A percentile compares a stretch with the other conserved stretches of the same genome.
phyloP scores from a whole-genome alignment of 1,139 yeast genomes.

The Blastobotrys capitulatus region DNA sequence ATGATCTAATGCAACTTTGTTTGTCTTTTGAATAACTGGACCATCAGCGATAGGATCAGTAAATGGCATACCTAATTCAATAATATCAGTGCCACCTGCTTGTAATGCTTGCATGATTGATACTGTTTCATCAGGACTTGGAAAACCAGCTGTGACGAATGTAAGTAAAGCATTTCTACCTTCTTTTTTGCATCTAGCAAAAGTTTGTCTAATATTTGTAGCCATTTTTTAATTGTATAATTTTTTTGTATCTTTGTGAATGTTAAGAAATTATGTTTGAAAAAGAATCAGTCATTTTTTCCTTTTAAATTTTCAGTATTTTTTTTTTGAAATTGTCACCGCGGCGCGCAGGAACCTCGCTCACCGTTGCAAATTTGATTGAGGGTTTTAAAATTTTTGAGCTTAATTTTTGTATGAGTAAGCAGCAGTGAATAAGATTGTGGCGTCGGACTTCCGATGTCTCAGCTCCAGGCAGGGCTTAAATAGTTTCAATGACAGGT shows the following conservation, averaged over 20 bases:
- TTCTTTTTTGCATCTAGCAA: conserved; percentile 13
- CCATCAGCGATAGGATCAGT: conserved; percentile 99
- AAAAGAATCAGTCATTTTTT: too few species aligned
- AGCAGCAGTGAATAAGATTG: too few species aligned
- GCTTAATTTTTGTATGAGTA: too few species aligned
- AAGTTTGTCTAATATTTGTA: conserved; percentile 13
- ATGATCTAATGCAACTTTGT: conserved; percentile 63
- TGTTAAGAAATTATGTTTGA: neutral
- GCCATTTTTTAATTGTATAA: conserved; percentile 3
- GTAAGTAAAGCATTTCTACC: conserved; percentile 81
- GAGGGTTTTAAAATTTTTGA: too few species aligned
- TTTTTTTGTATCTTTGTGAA: neutral
- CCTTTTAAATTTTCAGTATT: too few species aligned
- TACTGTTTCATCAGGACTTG: conserved; percentile 79
- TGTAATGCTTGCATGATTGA: conserved; percentile 85
- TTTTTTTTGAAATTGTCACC: too few species aligned
- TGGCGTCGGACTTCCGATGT: too few species aligned
- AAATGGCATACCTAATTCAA: conserved; percentile 93
- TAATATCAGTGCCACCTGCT: conserved; percentile 91
- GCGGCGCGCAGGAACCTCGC: too few species aligned
- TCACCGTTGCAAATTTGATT: too few species aligned
- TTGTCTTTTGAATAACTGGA: conserved; percentile 88
- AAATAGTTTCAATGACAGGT: too few species aligned
- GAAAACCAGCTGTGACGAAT: conserved; percentile 92
- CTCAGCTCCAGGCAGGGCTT: too few species aligned